Conservation (phyloP, 2,329 filamentous ascomycete genomes). For the Rutstroemia sp. region DNA sequence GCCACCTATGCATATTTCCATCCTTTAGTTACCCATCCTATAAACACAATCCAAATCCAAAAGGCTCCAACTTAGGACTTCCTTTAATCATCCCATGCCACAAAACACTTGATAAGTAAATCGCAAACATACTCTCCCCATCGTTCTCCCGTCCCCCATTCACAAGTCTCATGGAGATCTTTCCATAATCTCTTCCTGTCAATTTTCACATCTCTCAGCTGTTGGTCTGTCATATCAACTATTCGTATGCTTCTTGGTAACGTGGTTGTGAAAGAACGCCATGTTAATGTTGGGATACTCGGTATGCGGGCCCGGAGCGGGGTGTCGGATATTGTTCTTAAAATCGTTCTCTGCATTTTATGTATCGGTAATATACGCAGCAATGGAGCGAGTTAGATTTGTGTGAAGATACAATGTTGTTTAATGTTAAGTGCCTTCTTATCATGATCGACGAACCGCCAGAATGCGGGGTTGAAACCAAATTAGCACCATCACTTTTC, state of each 20-base stretch:
- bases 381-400: too few species aligned
- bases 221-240: conserved; percentile 37
- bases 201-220: conserved; percentile 47
- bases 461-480: too few species aligned
- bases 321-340: not conserved
- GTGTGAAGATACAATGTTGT: too few species aligned
- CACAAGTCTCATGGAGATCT: conserved; percentile 57
- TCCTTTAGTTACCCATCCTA: too few species aligned
- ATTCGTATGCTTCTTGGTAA: conserved; percentile 15
- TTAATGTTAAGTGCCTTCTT: too few species aligned
- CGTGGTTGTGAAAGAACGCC: conserved; percentile 15
- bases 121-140: conserved; percentile 55
- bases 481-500: too few species aligned
- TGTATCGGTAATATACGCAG: not conserved
- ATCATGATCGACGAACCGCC: too few species aligned
- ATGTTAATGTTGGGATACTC: not conserved
- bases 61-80: too few species aligned
- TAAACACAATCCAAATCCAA: too few species aligned
- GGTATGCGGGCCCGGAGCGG: not conserved
- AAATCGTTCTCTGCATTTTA: not conserved
- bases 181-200: conserved; percentile 53
- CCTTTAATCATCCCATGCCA: too few species aligned
- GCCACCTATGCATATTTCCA: too few species aligned
- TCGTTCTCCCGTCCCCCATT: conserved; percentile 57
- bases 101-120: not conserved